A percentile compares a stretch with the other conserved stretches of the same genome.
Conservation (phyloP, 805 yeast genomes). For the Osmozyma mogii region DNA sequence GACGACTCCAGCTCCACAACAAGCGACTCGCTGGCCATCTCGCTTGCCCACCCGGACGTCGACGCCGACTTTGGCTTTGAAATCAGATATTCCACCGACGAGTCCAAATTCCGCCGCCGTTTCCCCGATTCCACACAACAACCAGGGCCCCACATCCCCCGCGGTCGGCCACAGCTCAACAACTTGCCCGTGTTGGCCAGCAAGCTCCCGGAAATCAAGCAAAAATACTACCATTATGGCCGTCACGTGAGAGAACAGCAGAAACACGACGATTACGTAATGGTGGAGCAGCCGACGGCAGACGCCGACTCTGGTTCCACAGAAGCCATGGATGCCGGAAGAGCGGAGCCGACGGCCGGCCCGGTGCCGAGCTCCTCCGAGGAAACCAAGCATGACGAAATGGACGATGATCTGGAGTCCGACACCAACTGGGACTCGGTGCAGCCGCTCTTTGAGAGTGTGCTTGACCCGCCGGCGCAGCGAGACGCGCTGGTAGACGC, state of each 20-base stretch:
- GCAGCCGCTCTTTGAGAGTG: too few species aligned
- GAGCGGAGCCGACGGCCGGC: too few species aligned
- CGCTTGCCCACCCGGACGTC: slow-evolving; percentile 45
- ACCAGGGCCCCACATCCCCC: slow-evolving; percentile 43
- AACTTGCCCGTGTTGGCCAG: slow-evolving; percentile 29
- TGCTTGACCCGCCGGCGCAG: too few species aligned
- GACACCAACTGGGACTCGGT: too few species aligned
- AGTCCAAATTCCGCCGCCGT: slow-evolving; percentile 9
- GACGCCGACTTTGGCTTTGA: slow-evolving; percentile 43
- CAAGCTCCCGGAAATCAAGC: slow-evolving; percentile 21
- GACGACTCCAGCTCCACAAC: slow-evolving; percentile 2
- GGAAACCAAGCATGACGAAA: slow-evolving; percentile 6
- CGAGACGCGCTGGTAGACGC: too few species aligned
- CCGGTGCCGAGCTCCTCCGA: too few species aligned
- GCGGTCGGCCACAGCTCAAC: slow-evolving; percentile 31
- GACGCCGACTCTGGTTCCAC: too few species aligned
- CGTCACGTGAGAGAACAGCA: slow-evolving; percentile 1
- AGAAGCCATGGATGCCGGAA: too few species aligned
- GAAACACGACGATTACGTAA: slow-evolving; percentile 9
- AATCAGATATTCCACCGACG: slow-evolving; percentile 32
- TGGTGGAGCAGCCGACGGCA: too few species aligned
- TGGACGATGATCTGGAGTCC: slow-evolving; percentile 6
- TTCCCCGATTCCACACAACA: slow-evolving; percentile 30
- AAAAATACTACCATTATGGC: slow-evolving; percentile 25
- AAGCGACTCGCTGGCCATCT: slow-evolving; percentile 19